A percentile compares a stretch with the other conserved stretches of the same genome.
These are phyloP conservation scores for Tetrahymena malaccensis DNA, from an alignment of 73 alveolate genomes.

Conservation along the genomic window DNA sequence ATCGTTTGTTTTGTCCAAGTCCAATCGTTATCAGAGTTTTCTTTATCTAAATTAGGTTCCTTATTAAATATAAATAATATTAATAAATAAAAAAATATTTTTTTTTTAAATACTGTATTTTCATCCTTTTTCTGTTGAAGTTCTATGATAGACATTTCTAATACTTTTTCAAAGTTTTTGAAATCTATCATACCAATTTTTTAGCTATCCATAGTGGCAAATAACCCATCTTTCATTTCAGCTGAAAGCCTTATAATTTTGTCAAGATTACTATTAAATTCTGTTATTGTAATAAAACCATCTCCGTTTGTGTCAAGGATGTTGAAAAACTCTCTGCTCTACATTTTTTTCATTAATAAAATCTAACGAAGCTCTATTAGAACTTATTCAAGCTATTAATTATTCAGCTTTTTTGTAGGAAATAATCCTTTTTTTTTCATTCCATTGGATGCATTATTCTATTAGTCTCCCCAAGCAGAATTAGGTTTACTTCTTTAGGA, in stretches of 20 bases:
- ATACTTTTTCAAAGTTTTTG: slow-evolving; percentile 45
- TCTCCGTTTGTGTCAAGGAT: slow-evolving; percentile 51
- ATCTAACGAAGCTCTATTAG: slow-evolving; percentile 26
- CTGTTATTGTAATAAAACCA: slow-evolving; percentile 68
- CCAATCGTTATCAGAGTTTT: slow-evolving; percentile 55
- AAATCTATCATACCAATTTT: slow-evolving; percentile 73
- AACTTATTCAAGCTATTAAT: slow-evolving; percentile 8
- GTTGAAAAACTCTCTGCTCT: slow-evolving; percentile 37
- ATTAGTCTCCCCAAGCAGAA: neutral
- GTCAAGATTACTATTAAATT: slow-evolving; percentile 49
- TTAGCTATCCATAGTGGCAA: slow-evolving; percentile 74
- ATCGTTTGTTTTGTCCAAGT: slow-evolving; percentile 71
- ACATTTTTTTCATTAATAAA: slow-evolving; percentile 19
- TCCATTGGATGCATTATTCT: neutral
- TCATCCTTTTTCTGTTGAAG: slow-evolving; percentile 18
- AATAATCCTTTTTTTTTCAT: slow-evolving; percentile 5
- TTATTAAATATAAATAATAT: neutral
- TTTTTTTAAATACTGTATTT: neutral
- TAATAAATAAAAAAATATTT: neutral
- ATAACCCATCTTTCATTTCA: slow-evolving; percentile 70
- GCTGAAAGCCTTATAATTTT: slow-evolving; percentile 49
- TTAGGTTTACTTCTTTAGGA: neutral
- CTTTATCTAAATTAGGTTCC: neutral
- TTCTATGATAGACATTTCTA: slow-evolving; percentile 21
- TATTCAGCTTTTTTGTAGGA: slow-evolving; percentile 26